A percentile compares a stretch with the other conserved stretches of the same genome.
Conservation (phyloP, 768 basidiomycete genomes). For the Bullera alba region DNA sequence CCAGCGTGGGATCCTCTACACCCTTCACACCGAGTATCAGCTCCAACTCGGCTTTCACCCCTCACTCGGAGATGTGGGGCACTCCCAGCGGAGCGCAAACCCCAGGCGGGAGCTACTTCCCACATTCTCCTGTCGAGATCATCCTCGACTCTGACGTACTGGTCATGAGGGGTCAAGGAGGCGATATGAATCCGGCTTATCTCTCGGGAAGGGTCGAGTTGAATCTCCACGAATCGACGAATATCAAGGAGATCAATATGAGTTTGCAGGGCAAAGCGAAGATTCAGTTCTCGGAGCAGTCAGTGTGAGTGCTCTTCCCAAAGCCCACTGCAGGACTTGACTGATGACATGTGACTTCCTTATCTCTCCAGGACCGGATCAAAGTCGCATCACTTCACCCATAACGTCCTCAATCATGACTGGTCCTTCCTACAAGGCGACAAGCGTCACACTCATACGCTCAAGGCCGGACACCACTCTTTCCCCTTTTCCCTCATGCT, state of each 20-base stretch:
- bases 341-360: background rate
- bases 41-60: background rate
- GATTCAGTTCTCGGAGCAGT: conserved; percentile 52
- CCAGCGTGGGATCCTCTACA: background rate
- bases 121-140: conserved; percentile 56
- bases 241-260: conserved; percentile 72
- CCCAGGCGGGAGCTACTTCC: conserved; percentile 11
- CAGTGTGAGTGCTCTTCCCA: conserved; percentile 27
- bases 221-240: conserved; percentile 70
- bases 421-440: conserved; percentile 89
- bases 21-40: background rate
- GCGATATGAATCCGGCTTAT: conserved; percentile 70
- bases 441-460: conserved; percentile 69
- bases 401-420: conserved; percentile 67
- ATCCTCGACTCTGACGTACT: conserved; percentile 64
- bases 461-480: conserved; percentile 88
- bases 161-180: conserved; percentile 68
- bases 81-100: conserved; percentile 9
- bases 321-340: background rate
- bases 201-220: conserved; percentile 77
- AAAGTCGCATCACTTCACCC: conserved; percentile 46
- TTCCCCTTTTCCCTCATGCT: conserved; percentile 88
- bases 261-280: conserved; percentile 76
- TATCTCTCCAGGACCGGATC: conserved; percentile 13
- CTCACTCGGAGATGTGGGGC: conserved; percentile 1